Base-by-base conservation (phyloP, 2,329 filamentous ascomycete species). In the Venturia asperata region DNA sequence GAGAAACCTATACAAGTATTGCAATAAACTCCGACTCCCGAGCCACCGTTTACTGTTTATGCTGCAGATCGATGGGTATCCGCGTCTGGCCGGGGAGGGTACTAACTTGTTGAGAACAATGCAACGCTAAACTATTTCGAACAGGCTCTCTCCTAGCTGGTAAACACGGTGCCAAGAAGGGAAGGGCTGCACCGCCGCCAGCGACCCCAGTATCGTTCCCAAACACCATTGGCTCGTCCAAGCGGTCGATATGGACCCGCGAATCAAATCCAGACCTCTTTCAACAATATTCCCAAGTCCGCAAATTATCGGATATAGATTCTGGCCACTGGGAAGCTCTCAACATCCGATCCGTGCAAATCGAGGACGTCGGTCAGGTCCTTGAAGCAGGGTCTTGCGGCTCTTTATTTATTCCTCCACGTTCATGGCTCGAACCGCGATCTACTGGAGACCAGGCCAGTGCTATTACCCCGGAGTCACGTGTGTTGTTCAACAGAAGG, bases 201-300 rank as follows among this genome's bases (percentile, higher is more conserved):
- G 78, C 82, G 42, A 81, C 78, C 34, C 77, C 78, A 24, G 75
- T 84, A 60, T 81, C 81, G 64, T 84, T 85, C 68, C 83, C 83
- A 41, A 70, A 71, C 64, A 79, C 81, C 67, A 69, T 72, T 37
- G 77, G 79, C 42, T 75, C 77, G 34, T 62, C 69, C 39, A 72
- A 73, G 19, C 73, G 70, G 55, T 67, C 71, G 10, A 64, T 74
- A 66, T 77, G 77, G 70, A 71, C 71, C 13, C 69, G 74, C 55
- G 70, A 71, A 11, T 72, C 67, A 49, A 74, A 67, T 69, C 79
- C 70, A n/a, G 73, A 80, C 17, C 74, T 82, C 61, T 71, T 75
- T 64, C 70, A 75, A 27, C 75, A 84, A 45, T 80, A 81, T 65
- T 68, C 76, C 24, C 70, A 66, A 64, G 68, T 80, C 47, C 72